phyloP scores from a whole-genome alignment of 257 asterid species.

The Solanum bukasovii region DNA sequence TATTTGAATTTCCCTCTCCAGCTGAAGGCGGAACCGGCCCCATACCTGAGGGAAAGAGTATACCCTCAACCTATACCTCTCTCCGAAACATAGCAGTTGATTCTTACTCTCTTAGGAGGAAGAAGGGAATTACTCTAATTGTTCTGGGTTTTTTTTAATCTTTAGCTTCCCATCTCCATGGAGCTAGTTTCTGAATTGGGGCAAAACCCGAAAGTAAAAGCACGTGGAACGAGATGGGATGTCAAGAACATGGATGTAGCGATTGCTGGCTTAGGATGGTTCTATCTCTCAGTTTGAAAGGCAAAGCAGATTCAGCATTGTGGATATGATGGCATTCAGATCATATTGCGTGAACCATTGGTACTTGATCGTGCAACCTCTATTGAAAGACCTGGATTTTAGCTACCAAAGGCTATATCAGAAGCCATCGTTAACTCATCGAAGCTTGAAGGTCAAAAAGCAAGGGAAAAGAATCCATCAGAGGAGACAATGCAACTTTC shows the following conservation, averaged over 20 bases:
- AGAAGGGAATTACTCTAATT: neutral
- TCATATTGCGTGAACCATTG: constrained; percentile 66
- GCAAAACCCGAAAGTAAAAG: constrained; percentile 50
- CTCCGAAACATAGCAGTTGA: neutral
- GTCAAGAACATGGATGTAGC: constrained; percentile 64
- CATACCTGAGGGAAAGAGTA: neutral
- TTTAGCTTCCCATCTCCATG: constrained; percentile 62
- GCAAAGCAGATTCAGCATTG: constrained; percentile 53
- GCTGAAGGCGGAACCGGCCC: neutral
- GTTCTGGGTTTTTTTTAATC: neutral
- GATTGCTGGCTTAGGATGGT: constrained; percentile 86
- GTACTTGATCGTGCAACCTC: constrained; percentile 76
- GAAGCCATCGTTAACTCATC: constrained; percentile 59
- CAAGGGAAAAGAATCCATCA: constrained; percentile 30
- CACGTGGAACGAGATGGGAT: constrained; percentile 76
- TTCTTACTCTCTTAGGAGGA: neutral
- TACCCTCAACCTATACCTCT: neutral
- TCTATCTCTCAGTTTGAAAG: constrained; percentile 73
- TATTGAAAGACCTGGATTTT: constrained; percentile 86
- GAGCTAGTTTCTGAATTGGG: constrained; percentile 63
- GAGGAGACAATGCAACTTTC: neutral
- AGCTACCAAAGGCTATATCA: constrained; percentile 35
- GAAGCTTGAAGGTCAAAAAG: constrained; percentile 56
- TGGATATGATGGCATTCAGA: constrained; percentile 68
- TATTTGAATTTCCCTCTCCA: neutral